Base-by-base conservation (phyloP, 495 filamentous ascomycete genomes). In the Apiosordaria backusii region DNA sequence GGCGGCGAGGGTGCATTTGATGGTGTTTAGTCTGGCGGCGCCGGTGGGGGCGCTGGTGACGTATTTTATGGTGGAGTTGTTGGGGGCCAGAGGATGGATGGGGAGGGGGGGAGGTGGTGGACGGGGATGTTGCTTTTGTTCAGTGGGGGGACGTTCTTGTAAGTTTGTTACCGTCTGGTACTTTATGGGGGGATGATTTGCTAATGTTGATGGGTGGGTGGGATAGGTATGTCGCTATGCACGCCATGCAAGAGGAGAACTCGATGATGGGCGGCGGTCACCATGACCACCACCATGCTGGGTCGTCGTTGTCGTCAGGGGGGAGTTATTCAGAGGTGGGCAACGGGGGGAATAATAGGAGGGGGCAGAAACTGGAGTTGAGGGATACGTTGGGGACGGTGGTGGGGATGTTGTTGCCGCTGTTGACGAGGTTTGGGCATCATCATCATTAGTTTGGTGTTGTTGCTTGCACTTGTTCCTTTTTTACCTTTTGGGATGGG, bases 181-280 rank as follows among this genome's bases (percentile, higher is more conserved):
- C 25, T 13, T 13, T n/a, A n/a, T n/a, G n/a, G n/a, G n/a, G 16
- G 50, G 24, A 9, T 35, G 7, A 22, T 3, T 18, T 7, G 5
- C 18, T 63, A 5, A 4, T 22, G 40, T 0, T n/a, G n/a, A n/a
- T n/a, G n/a, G n/a, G n/a, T n/a, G n/a, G n/a, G n/a, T n/a, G n/a
- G n/a, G 61, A 13, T 50, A 97, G 93, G 74, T 98, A 99, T 73
- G 95, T 99, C 26, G 96, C 95, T 2, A 96, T 97, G 94, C 95
- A 99, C 74, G 92, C 93, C 3, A 97, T 98, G 92, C 92, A 94
- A 74, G 92, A 96, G 71, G 88, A 89, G 55, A 86, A 86, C 57
- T 64, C 79, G 61, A 68, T 80, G 59, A 50, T 73, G 63, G 35
- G 5, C 3, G 35, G 35, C 9, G 5, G 9, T 7, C 5, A 45